Evolutionary conservation across 495 filamentous ascomycete genomes (phyloP).

Genomic region (Penicillium chermesinum): DNA sequence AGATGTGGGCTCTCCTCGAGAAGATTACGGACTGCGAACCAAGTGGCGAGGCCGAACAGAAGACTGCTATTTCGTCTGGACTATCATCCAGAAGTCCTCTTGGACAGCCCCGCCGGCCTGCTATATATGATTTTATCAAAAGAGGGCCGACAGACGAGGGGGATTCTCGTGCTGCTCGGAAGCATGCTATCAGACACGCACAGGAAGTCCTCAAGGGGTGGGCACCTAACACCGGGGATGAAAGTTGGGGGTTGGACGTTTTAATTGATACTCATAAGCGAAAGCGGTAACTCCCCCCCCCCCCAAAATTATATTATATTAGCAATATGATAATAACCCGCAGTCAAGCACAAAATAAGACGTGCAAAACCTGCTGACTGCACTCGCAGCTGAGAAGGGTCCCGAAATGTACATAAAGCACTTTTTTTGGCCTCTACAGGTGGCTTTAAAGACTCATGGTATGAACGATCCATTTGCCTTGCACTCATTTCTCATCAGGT

Average conservation of each 20-base stretch:
- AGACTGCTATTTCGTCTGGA: background rate
- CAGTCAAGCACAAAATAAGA: background rate
- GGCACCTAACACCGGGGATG: slow-evolving; percentile 38
- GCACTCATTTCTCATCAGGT: no score
- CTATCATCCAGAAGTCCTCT: background rate
- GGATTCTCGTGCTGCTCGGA: slow-evolving; percentile 19
- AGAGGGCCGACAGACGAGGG: background rate
- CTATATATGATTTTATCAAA: slow-evolving; percentile 36
- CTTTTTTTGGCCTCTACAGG: background rate
- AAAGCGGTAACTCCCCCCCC: slow-evolving; percentile 22
- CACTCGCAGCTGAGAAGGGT: background rate
- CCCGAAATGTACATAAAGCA: slow-evolving; percentile 5
- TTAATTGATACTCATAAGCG: slow-evolving; percentile 32
- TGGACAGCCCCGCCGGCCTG: background rate
- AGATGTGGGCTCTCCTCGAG: slow-evolving; percentile 31
- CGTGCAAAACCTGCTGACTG: background rate
- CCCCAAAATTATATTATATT: slow-evolving; percentile 5
- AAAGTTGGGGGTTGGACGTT: slow-evolving; percentile 36
- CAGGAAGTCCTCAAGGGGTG: slow-evolving; percentile 33
- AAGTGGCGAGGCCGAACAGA: background rate
- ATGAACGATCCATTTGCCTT: no score
- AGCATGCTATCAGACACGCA: slow-evolving; percentile 29
- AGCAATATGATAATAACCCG: slow-evolving; percentile 1
- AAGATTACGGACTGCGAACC: slow-evolving; percentile 11
- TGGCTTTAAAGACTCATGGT: no score